Evolutionary conservation across 805 yeast genomes (phyloP), one percentile per base, ranked within the genome.

Genomic region (Saccharomycopsis olivae): DNA sequence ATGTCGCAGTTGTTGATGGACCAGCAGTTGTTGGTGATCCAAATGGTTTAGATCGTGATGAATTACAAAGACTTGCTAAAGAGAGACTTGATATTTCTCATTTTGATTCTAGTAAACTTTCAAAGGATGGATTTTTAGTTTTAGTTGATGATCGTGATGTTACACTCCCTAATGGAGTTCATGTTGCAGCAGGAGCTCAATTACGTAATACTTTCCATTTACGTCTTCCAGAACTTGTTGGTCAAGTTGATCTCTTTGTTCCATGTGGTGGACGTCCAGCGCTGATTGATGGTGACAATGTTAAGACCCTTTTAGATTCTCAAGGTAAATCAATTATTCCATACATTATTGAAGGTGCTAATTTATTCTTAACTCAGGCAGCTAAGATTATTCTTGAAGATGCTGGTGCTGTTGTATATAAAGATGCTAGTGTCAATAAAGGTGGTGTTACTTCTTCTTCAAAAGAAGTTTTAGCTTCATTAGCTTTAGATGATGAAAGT

Each of bases 211-310:
- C 75, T 30, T 89, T 83, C 78, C 98, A 89, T 58, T 68, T 85
- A 49, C 73, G 76, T 50, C 58, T 81, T 44, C 71, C 75, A 47
- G 77, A 81, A 45, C 71, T 71, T 46, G 75, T 74, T 53, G 71
- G 73, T 33, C 69, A 71, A 24, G 69, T 87, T 46, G 87, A 86
- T 53, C 65, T 89, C 55, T 88, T 92, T 62, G 96, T 88, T 32
- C 98, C 98, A 43, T 89, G 98, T 63, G 98, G 98, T 61, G 98
- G 98, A 51, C 81, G 98, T 64, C 98, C 98, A 45, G 89, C 84
- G 52, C 94, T 97, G 16, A 78, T 89, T 58, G 94, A 88, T 59
- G 75, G 88, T 48, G 79, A 76, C 59, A 92, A 83, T 53, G 92
- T 88, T 44, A 64, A 67, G 47, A 64, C 64, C 39, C 73, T 86